Percentiles rank a stretch among this genome's conserved stretches.
Evolutionary conservation across 192 early-diverging fungal species (phyloP).

Genomic region (Backusella parvicylindrica): DNA sequence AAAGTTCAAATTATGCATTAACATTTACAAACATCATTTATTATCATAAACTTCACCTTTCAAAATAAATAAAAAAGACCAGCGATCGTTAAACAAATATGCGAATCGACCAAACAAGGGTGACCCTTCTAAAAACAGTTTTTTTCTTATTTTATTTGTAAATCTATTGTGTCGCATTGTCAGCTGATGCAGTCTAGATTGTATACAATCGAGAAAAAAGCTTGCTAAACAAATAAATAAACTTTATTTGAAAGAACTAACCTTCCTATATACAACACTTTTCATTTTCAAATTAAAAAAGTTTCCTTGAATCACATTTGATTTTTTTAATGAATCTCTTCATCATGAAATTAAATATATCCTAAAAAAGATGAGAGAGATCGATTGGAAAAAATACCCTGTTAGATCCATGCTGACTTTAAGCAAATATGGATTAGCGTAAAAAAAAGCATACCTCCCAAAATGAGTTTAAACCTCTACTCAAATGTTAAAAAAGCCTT

Average conservation of each 20-base stretch:
- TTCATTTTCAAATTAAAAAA: neutral
- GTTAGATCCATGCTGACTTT: neutral
- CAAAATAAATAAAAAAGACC: too few relatives aligned
- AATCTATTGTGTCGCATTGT: neutral
- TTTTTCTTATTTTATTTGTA: neutral
- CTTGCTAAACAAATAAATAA: neutral
- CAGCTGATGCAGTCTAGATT: constrained; percentile 2
- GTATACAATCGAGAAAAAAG: neutral
- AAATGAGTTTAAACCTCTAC: neutral
- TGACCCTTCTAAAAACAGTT: neutral
- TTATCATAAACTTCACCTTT: neutral
- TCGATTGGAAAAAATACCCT: neutral
- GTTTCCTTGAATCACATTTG: neutral
- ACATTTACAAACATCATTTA: neutral
- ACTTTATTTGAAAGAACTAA: neutral
- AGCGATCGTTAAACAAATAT: neutral
- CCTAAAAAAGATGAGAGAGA: neutral
- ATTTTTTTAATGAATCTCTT: neutral
- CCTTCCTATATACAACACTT: too few relatives aligned
- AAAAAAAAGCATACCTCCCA: neutral
- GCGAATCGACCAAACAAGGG: neutral
- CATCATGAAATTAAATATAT: neutral
- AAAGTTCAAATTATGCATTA: neutral
- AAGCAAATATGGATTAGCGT: neutral
- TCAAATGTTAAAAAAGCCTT: neutral